phyloP scores from a whole-genome alignment of 148 eudicot species.

The Diospyros lotus region DNA sequence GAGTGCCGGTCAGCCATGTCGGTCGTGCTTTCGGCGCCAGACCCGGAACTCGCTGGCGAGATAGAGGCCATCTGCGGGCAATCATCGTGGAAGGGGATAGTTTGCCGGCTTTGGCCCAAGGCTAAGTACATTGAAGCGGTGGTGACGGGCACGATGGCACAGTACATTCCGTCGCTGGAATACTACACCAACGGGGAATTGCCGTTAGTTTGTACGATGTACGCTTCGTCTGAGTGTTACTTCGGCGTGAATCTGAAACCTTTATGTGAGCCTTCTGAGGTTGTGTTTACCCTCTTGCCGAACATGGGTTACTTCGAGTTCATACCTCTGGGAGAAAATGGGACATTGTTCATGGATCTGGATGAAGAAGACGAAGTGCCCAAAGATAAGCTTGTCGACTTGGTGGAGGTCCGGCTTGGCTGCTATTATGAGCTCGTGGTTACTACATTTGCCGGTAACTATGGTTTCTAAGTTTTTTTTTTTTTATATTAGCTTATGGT shows the following conservation, averaged over 20 bases:
- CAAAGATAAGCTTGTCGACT: slow-evolving; percentile 37
- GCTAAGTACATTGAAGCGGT: slow-evolving; percentile 78
- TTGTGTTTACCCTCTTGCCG: slow-evolving; percentile 64
- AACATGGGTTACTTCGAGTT: slow-evolving; percentile 82
- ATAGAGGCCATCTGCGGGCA: slow-evolving; percentile 46
- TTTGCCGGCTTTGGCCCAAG: slow-evolving; percentile 67
- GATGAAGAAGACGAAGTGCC: slow-evolving; percentile 44
- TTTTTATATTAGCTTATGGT: background rate
- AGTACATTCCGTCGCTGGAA: slow-evolving; percentile 46
- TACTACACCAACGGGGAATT: slow-evolving; percentile 27
- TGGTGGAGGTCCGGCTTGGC: slow-evolving; percentile 54
- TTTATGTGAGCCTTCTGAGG: slow-evolving; percentile 57
- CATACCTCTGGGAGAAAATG: slow-evolving; percentile 52
- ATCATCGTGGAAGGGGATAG: slow-evolving; percentile 64
- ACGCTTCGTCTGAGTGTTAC: slow-evolving; percentile 72
- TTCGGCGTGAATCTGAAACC: slow-evolving; percentile 83
- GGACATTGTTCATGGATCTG: slow-evolving; percentile 20
- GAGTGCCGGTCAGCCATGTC: slow-evolving; percentile 46
- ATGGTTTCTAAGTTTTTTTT: background rate
- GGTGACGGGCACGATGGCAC: slow-evolving; percentile 82
- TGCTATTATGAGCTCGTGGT: slow-evolving; percentile 68
- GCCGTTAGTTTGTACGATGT: slow-evolving; percentile 64
- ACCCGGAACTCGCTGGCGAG: slow-evolving; percentile 45
- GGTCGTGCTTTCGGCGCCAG: slow-evolving; percentile 29
- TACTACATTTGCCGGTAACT: slow-evolving; percentile 68